Conservation (phyloP, 1,284 basidiomycete genomes). For the Vanrija sp. region DNA sequence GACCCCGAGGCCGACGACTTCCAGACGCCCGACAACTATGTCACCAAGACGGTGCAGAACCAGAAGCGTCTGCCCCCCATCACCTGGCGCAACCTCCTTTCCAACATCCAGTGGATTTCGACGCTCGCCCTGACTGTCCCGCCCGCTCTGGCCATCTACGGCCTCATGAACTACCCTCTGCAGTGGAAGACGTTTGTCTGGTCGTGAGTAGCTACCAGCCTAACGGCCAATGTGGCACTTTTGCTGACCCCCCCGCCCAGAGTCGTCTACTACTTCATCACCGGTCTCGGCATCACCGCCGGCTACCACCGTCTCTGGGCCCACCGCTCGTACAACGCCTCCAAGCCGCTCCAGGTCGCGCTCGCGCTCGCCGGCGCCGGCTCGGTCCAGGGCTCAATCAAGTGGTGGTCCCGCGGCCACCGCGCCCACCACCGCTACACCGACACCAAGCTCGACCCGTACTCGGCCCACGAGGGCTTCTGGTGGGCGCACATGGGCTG, state of each 20-base stretch:
- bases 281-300: conserved; percentile 64
- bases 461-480: conserved; percentile 79
- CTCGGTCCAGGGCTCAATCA: conserved; percentile 84
- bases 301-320: conserved; percentile 94
- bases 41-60: conserved; percentile 74
- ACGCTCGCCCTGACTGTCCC: conserved; percentile 70
- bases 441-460: conserved; percentile 92
- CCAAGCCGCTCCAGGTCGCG: conserved; percentile 68
- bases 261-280: conserved; percentile 77
- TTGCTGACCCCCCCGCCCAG: conserved; percentile 17
- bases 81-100: conserved; percentile 61
- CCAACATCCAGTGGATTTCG: conserved; percentile 72
- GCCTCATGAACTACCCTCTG: conserved; percentile 60
- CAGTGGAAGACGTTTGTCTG: conserved; percentile 67
- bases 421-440: conserved; percentile 92
- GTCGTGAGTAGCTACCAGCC: conserved; percentile 45
- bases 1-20: conserved; percentile 18
- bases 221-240: neutral
- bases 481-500: conserved; percentile 78
- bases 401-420: conserved; percentile 93
- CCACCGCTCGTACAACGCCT: conserved; percentile 87
- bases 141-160: conserved; percentile 67
- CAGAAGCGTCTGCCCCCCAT: conserved; percentile 70
- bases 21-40: conserved; percentile 83
- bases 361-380: conserved; percentile 76